Evolutionary conservation across 2,329 filamentous ascomycete genomes (phyloP).

Genomic region (Fusarium nurragi): DNA sequence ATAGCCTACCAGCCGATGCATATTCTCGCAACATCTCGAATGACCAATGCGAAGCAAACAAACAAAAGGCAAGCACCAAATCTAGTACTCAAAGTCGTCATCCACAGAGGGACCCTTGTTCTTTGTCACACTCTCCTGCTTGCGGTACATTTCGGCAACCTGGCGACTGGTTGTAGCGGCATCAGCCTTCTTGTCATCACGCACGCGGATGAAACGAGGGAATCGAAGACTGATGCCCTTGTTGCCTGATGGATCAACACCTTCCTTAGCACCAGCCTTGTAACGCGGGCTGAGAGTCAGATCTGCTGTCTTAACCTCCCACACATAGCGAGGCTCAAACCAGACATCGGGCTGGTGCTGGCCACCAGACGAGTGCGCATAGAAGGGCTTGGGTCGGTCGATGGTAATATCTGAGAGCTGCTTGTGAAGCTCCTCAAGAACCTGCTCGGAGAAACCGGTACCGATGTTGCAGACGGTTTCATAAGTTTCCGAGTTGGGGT

Average conservation of each 20-base stretch:
- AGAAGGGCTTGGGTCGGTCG: conserved; percentile 92
- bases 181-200: conserved; percentile 96
- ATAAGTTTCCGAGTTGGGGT: conserved; percentile 79
- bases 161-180: conserved; percentile 85
- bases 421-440: conserved; percentile 86
- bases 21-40: background rate
- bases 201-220: conserved; percentile 87
- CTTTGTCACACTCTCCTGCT: conserved; percentile 90
- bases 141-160: conserved; percentile 96
- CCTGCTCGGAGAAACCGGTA: conserved; percentile 94
- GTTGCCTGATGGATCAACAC: conserved; percentile 74
- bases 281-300: conserved; percentile 92
- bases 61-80: background rate
- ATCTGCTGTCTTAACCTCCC: conserved; percentile 98
- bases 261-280: conserved; percentile 86
- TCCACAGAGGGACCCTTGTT: conserved; percentile 87
- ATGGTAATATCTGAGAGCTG: conserved; percentile 82
- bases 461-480: conserved; percentile 99
- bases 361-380: conserved; percentile 81
- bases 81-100: conserved; percentile 96
- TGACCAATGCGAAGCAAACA: background rate
- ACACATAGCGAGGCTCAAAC: conserved; percentile 94
- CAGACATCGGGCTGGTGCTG: conserved; percentile 98
- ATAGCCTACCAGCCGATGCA: conserved; percentile 8
- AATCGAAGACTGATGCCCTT: conserved; percentile 90